phyloP scores from a whole-genome alignment of 352 stramenopile genomes.

The Aphanomyces euteiches region DNA sequence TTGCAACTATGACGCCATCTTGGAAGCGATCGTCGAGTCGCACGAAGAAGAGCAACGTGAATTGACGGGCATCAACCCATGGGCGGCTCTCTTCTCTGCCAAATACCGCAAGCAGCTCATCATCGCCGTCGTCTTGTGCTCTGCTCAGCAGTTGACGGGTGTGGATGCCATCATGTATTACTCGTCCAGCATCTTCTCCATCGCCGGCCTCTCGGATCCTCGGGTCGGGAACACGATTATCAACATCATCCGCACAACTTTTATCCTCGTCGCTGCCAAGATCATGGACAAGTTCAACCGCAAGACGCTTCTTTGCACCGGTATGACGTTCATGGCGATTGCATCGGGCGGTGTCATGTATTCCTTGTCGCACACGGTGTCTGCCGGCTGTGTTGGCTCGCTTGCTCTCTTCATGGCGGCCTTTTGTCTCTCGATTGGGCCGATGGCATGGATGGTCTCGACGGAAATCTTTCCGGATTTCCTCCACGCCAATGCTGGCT shows the following conservation, averaged over 20 bases:
- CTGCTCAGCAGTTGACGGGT: conserved; percentile 52
- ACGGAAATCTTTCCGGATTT: conserved; percentile 55
- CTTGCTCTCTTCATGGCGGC: conserved; percentile 44
- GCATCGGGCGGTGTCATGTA: conserved; percentile 48
- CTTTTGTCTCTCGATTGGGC: conserved; percentile 48
- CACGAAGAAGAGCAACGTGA: conserved; percentile 26
- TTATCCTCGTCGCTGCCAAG: conserved; percentile 42
- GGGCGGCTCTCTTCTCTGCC: conserved; percentile 25
- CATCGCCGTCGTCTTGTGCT: conserved; percentile 45
- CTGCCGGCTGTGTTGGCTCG: conserved; percentile 49
- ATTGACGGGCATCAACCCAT: conserved; percentile 12
- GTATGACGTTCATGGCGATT: conserved; percentile 49
- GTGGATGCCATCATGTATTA: conserved; percentile 75
- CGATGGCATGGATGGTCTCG: conserved; percentile 51
- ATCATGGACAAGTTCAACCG: conserved; percentile 47
- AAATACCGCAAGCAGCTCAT: conserved; percentile 43
- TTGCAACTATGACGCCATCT: conserved; percentile 11
- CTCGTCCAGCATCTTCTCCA: conserved; percentile 58
- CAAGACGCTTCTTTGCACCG: conserved; percentile 45
- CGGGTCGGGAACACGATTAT: conserved; percentile 58
- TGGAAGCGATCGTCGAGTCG: conserved; percentile 2
- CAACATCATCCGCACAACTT: conserved; percentile 55
- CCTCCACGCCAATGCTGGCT: conserved; percentile 45
- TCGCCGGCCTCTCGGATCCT: conserved; percentile 51
- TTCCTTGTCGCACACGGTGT: conserved; percentile 34